Conservation (phyloP, 106 monocot genomes). For the Allium fistulosum region DNA sequence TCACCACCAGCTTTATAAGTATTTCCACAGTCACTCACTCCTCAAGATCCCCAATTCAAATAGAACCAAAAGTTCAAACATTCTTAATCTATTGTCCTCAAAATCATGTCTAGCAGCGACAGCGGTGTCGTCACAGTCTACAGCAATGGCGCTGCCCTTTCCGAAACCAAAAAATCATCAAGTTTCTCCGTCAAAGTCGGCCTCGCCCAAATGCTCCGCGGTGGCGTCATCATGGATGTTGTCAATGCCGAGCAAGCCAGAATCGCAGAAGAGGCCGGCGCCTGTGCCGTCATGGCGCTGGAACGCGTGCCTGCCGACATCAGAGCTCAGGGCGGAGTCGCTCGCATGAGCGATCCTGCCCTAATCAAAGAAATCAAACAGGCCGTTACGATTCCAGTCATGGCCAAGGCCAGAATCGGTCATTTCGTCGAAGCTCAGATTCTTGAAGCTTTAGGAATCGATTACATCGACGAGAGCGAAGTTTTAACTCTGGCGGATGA, state of each 20-base stretch:
- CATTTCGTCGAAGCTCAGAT: constrained; percentile 28
- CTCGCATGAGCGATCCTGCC: constrained; percentile 36
- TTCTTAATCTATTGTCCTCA: too few relatives aligned
- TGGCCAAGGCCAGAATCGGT: constrained; percentile 33
- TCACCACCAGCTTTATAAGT: too few relatives aligned
- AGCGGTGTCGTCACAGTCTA: constrained; percentile 22
- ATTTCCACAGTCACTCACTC: too few relatives aligned
- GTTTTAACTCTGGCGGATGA: constrained; percentile 26
- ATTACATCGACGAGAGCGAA: constrained; percentile 28
- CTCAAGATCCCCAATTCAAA: too few relatives aligned
- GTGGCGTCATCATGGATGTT: constrained; percentile 25
- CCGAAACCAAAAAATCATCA: constrained; percentile 29
- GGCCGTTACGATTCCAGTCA: constrained; percentile 25
- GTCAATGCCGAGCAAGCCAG: constrained; percentile 33
- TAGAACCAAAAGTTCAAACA: too few relatives aligned
- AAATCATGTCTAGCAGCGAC: not conserved
- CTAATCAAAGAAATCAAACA: constrained; percentile 28
- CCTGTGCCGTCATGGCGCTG: constrained; percentile 50
- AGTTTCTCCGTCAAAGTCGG: constrained; percentile 51
- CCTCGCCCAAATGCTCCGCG: constrained; percentile 41
- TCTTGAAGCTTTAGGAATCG: constrained; percentile 19
- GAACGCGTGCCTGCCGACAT: constrained; percentile 78
- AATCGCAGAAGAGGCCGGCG: constrained; percentile 43
- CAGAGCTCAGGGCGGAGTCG: constrained; percentile 53
- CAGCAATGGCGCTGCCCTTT: constrained; percentile 16